These are phyloP conservation scores for Diplocarpon mali DNA, from an alignment of 2,329 filamentous ascomycete genomes.

Conservation along the genomic window DNA sequence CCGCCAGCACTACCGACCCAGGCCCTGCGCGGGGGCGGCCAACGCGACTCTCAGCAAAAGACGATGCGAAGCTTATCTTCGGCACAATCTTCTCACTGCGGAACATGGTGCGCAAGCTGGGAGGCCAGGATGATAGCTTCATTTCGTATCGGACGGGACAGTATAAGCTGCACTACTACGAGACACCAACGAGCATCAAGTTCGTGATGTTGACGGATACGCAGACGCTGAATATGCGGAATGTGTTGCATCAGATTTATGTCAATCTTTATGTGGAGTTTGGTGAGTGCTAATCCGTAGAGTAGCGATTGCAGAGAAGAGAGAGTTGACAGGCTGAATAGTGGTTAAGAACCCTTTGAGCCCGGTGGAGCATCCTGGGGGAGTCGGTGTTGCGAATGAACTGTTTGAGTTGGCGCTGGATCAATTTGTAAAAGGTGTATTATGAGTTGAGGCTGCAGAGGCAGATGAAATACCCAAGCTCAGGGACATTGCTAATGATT, in stretches of 20 bases:
- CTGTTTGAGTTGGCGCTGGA: slow-evolving; percentile 63
- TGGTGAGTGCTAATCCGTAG: slow-evolving; percentile 37
- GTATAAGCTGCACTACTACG: slow-evolving; percentile 98
- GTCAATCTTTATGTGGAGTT: slow-evolving; percentile 98
- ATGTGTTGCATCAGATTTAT: slow-evolving; percentile 95
- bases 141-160: slow-evolving; percentile 86
- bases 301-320: background rate
- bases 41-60: slow-evolving; percentile 39
- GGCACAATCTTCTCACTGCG: slow-evolving; percentile 92
- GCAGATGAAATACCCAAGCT: background rate
- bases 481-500: background rate
- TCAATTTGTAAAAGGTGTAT: slow-evolving; percentile 60
- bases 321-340: slow-evolving; percentile 24
- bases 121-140: slow-evolving; percentile 87
- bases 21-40: slow-evolving; percentile 24
- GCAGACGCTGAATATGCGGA: slow-evolving; percentile 77
- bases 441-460: slow-evolving; percentile 24
- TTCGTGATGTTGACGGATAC: slow-evolving; percentile 96
- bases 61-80: slow-evolving; percentile 95
- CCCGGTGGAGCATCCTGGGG: slow-evolving; percentile 57
- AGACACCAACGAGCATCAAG: slow-evolving; percentile 90
- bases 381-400: slow-evolving; percentile 60
- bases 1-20: slow-evolving; percentile 25
- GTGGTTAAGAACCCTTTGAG: slow-evolving; percentile 62
- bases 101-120: slow-evolving; percentile 93